Base-by-base conservation (phyloP, 768 basidiomycete genomes). In the Trametes cinnabarina region DNA sequence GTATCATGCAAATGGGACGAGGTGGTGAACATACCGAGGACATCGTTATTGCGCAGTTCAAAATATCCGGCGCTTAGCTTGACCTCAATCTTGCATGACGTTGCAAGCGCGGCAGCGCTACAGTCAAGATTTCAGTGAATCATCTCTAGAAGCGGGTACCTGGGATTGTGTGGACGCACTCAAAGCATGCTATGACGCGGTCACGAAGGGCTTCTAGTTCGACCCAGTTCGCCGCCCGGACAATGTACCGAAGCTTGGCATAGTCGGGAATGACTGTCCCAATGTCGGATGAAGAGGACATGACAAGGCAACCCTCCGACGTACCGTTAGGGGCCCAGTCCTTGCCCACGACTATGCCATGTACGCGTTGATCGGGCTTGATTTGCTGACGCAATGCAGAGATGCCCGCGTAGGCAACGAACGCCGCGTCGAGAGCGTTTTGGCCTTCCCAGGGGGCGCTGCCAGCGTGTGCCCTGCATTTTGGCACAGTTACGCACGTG, bases 381-480 rank as follows among this genome's bases (percentile, higher is more conserved):
- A 93, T 84, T 73, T 96, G 94, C 70, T 96, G 94, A 12, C 94
- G 82, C 46, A 96, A 78, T 22, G 85, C 84, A 3, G 92, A 87
- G 40, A 96, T 79, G 46, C 82, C 79, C 8, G 86, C 84, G 69
- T 95, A 94, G 0, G 92, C 88, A 9, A 92, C 73, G 68, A 94
- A 88, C 0, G 92, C 92, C 0, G 94, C 94, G 66, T 95, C 94
- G 42, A 92, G 80, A 12, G 92, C 91, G 66, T 94, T 94, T 40
- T 80, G 81, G 22, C 88, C 92, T 71, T 94, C 90, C 88, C 92
- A 94, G 3, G 92, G 92, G 11, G 88, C 82, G 32, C 79, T 81
- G n/a, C 85, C 86, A 15, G 90, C 90, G 64, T 92, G 90, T 5
- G 90, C 88, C 43, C 87, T 91, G 15, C 34, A 19, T 12, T 34